Conservation (phyloP, 2,329 filamentous ascomycete species). For the Xylariaceae sp. region DNA sequence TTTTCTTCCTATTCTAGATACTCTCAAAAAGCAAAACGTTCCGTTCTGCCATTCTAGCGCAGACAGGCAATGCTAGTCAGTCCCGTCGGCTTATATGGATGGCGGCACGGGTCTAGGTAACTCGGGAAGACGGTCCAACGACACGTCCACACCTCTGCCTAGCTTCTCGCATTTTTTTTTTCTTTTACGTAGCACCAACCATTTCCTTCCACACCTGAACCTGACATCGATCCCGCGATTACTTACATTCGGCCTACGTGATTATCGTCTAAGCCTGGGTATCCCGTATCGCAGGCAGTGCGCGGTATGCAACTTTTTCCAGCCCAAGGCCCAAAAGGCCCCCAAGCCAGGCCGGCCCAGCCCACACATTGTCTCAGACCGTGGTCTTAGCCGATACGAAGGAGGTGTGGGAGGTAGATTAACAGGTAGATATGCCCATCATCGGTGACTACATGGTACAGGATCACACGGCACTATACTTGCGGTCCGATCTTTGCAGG, state of each 20-base stretch:
- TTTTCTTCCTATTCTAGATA: neutral
- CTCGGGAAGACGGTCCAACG: slow-evolving; percentile 20
- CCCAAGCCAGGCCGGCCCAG: slow-evolving; percentile 8
- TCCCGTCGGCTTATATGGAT: neutral
- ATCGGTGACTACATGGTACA: neutral
- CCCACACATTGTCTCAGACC: slow-evolving; percentile 3
- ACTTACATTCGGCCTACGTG: neutral
- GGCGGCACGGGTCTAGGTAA: too few species aligned
- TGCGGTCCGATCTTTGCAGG: neutral
- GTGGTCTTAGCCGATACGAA: neutral
- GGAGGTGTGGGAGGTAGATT: neutral
- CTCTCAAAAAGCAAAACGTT: neutral
- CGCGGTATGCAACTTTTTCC: too few species aligned
- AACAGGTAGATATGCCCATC: neutral
- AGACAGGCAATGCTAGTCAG: neutral
- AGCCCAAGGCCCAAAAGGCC: neutral
- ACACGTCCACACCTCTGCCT: slow-evolving; percentile 1
- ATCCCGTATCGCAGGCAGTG: neutral
- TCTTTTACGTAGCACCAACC: slow-evolving; percentile 18
- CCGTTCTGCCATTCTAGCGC: too few species aligned
- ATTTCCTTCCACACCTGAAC: slow-evolving; percentile 8
- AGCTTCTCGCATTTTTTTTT: neutral
- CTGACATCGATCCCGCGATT: neutral
- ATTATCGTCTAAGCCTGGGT: neutral
- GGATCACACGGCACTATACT: neutral